Evolutionary conservation across 257 asterid species (phyloP), one percentile per base, ranked within the genome.

Genomic region (Vinca minor): DNA sequence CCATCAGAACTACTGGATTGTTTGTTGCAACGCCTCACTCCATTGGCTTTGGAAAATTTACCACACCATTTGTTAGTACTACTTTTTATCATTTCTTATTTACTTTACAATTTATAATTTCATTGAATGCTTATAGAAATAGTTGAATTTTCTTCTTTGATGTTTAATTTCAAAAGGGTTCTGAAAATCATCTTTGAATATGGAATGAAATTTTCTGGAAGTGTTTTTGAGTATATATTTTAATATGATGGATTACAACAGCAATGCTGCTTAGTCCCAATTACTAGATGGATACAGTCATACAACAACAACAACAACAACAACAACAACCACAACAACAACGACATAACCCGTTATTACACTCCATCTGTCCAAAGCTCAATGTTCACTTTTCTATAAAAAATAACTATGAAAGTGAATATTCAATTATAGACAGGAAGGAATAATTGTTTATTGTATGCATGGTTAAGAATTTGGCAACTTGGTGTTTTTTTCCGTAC

Each of bases 11-110:
- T 91, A 67, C 71, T 91, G 58, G 74, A 81, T 69, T 70, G 75
- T 31, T 73, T 88, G n/a, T n/a, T n/a, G 84, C 82, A 73, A 20
- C 85, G 69, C 66, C 71, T 91, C 78, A 81, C 85, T 68, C 95
- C 96, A 17, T 49, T 88, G 64, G 88, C 93, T 0, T 78, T 91
- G 84, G 84, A 83, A 35, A 82, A 76, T 72, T 63, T 91, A 59
- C 87, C 82, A 23, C 76, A 71, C 15, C 65, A 77, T 44, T 61
- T 82, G 95, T 88, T 75, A 82, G 92, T 76, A 69, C n/a, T n/a
- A n/a, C 28, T 20, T 66, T 4, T 31, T 11, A 3, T 4, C 54
- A 18, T 12, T 49, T 47, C 29, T n/a, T 2, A 15, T n/a, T 48
- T 21, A 15, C 7, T 47, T 20, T 29, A 25, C 13, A 31, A 15